A percentile compares a stretch with the other conserved stretches of the same genome.
phyloP scores from a whole-genome alignment of 2,329 filamentous ascomycete genomes.

The Botrytis aclada region DNA sequence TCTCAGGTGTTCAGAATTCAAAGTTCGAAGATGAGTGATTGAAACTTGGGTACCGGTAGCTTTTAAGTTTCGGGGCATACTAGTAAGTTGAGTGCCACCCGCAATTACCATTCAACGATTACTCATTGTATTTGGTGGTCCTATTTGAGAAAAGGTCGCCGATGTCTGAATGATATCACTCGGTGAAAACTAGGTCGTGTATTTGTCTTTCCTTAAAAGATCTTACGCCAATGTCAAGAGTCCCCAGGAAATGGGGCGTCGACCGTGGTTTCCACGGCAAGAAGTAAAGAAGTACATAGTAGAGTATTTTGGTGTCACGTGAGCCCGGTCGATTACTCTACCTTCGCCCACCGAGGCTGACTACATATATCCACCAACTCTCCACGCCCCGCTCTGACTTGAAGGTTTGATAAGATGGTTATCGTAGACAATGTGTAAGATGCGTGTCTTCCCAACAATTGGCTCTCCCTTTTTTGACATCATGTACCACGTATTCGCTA shows the following conservation, averaged over 20 bases:
- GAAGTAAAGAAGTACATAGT: too few species aligned
- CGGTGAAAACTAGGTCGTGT: rapidly evolving
- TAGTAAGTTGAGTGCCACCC: not conserved
- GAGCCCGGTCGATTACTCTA: not conserved
- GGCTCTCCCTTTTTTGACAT: not conserved
- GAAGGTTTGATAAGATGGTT: not conserved
- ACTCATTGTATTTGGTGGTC: not conserved
- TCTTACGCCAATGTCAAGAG: not conserved
- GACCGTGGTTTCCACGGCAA: not conserved
- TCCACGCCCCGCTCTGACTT: not conserved
- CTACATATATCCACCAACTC: not conserved
- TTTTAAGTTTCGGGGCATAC: not conserved
- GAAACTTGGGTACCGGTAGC: not conserved
- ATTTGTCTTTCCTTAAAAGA: not conserved
- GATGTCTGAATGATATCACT: not conserved
- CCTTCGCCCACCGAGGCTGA: not conserved
- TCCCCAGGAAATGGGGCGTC: too few species aligned
- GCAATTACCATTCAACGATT: not conserved
- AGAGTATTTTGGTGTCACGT: not conserved
- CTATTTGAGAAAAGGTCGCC: not conserved
- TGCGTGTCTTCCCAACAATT: rapidly evolving
- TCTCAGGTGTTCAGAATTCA: not conserved
- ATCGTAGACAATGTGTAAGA: not conserved
- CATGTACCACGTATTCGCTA: not conserved
- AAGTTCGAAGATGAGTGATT: not conserved